Base-by-base conservation (phyloP, 2,329 filamentous ascomycete genomes). In the Penicillium corylophilum region DNA sequence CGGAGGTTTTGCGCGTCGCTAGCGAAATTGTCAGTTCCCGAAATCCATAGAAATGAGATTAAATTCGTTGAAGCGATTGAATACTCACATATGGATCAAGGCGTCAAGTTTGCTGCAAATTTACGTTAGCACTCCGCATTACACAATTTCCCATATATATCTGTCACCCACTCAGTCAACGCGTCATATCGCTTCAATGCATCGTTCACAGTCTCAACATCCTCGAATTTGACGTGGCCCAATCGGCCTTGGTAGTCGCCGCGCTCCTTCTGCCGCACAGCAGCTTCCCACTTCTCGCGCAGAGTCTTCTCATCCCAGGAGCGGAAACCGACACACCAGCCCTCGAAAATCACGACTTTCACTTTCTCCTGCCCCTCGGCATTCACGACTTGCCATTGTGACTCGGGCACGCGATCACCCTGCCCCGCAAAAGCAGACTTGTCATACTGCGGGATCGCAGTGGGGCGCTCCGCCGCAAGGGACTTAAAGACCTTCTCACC, bases 311-410 rank as follows among this genome's bases (percentile, higher is more conserved):
- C 77, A n/a, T 74, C 62, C 12, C 92, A 71, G 0, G 87, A 71
- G 5, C 85, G 83, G 73, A 96, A 96, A 2, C 90, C 92, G 12
- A 95, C 84, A 69, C 88, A 94, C 92, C 91, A 96, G 16, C 92
- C 91, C 71, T 96, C 91, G 57, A 96, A 85, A 46, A 96, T 82
- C 20, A 96, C 80, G 6, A 93, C 83, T 46, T 81, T 78, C 2
- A 83, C 63, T 36, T 62, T 68, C 9, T 64, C 46, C 28, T 72
- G 53, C 1, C 60, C 68, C 3, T 72, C 52, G 20, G 51, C 50
- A 52, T 78, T 79, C 24, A 77, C 70, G 22, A 81, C 71, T 23
- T 78, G 73, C 89, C 90, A 95, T 42, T 79, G 66, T 10, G 72
- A 73, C 50, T 81, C 72, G 0, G 86, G 82, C 1, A 82, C 76